Conservation (phyloP, 2,329 filamentous ascomycete species). For the Metarhizium guizhouense region DNA sequence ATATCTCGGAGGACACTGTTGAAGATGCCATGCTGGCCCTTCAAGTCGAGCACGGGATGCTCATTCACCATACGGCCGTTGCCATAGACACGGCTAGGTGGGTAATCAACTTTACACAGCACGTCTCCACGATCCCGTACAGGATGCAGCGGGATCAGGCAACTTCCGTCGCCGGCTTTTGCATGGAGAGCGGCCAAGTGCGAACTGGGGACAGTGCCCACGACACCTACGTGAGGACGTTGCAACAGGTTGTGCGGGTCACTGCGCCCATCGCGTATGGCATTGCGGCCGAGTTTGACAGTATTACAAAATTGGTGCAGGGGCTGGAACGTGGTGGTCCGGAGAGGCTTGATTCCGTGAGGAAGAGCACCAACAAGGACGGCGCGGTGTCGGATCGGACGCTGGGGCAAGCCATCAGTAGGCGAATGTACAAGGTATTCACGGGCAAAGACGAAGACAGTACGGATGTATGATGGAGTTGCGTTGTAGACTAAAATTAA, state of each 20-base stretch:
- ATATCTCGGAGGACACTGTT: conserved; percentile 57
- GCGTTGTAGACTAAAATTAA: too few relatives aligned
- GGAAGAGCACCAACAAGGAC: conserved; percentile 47
- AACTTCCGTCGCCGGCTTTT: conserved; percentile 54
- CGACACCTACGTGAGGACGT: conserved; percentile 66
- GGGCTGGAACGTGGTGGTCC: conserved; percentile 53
- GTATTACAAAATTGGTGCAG: conserved; percentile 46
- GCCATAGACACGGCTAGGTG: conserved; percentile 60
- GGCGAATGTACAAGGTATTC: conserved; percentile 51
- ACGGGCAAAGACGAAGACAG: conserved; percentile 45
- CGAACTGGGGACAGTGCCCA: conserved; percentile 53
- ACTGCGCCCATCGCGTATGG: conserved; percentile 66
- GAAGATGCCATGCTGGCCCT: conserved; percentile 64
- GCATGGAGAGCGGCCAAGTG: conserved; percentile 72
- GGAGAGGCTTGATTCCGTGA: conserved; percentile 50
- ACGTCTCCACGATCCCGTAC: conserved; percentile 70
- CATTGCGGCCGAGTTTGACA: conserved; percentile 52
- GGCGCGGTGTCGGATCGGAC: conserved; percentile 45
- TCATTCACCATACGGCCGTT: conserved; percentile 60
- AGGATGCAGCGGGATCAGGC: conserved; percentile 42
- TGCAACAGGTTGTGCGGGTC: conserved; percentile 65
- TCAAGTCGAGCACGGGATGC: conserved; percentile 56
- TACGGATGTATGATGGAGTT: conserved; percentile 37
- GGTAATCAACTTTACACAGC: conserved; percentile 66
- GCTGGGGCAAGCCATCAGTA: conserved; percentile 50